phyloP scores from a whole-genome alignment of 2,329 filamentous ascomycete species.

The Aspergillus novofumigatus region DNA sequence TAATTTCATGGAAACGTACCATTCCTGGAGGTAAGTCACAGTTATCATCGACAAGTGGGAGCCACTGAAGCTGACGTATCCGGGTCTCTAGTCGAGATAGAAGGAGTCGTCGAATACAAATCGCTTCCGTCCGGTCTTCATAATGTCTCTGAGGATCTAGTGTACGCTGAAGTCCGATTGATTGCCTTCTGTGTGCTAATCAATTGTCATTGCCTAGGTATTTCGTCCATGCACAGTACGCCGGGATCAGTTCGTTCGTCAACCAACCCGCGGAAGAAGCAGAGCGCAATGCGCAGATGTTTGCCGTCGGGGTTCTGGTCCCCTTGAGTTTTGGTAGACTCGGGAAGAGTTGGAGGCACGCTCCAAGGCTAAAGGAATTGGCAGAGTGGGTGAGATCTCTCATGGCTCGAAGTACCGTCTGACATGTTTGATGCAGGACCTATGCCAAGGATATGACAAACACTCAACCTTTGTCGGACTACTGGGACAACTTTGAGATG shows the following conservation, averaged over 20 bases:
- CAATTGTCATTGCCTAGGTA: slow-evolving; percentile 56
- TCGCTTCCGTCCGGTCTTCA: slow-evolving; percentile 90
- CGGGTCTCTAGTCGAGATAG: slow-evolving; percentile 53
- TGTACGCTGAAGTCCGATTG: slow-evolving; percentile 38
- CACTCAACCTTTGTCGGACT: slow-evolving; percentile 65
- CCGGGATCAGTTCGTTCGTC: slow-evolving; percentile 86
- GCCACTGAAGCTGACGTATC: slow-evolving; percentile 16
- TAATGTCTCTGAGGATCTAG: slow-evolving; percentile 77
- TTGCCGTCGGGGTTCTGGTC: slow-evolving; percentile 85
- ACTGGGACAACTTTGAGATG: slow-evolving; percentile 61
- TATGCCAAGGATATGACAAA: slow-evolving; percentile 64
- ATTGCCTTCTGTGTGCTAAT: slow-evolving; percentile 7
- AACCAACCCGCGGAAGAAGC: slow-evolving; percentile 75
- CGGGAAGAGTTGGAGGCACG: slow-evolving; percentile 86
- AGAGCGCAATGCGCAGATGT: slow-evolving; percentile 84
- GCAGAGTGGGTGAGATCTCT: slow-evolving; percentile 55
- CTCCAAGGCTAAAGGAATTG: slow-evolving; percentile 68
- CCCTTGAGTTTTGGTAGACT: slow-evolving; percentile 79
- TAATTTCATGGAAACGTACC: slow-evolving; percentile 81
- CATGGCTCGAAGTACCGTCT: slow-evolving; percentile 5
- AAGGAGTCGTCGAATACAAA: slow-evolving; percentile 92
- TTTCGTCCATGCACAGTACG: slow-evolving; percentile 80
- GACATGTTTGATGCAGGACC: slow-evolving; percentile 27
- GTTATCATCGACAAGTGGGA: neutral
- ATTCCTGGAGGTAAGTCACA: slow-evolving; percentile 56